These are phyloP conservation scores for Zychaea mexicana DNA, from an alignment of 371 early-diverging fungal species.

Conservation along the genomic window DNA sequence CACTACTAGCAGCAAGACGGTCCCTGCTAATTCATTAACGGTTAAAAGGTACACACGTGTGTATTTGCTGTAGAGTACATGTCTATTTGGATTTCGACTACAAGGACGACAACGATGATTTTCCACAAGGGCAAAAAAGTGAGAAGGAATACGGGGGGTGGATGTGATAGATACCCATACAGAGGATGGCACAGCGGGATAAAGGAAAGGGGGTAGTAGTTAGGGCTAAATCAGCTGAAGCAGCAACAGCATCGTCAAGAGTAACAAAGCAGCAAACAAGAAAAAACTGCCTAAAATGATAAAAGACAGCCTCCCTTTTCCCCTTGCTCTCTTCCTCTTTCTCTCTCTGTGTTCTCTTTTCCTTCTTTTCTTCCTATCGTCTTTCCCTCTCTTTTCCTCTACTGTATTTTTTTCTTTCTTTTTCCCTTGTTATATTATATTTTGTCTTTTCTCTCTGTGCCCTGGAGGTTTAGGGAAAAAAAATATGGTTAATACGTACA, in stretches of 20 bases:
- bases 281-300: neutral
- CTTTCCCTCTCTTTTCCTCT: neutral
- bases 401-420: neutral
- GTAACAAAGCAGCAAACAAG: neutral
- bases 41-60: neutral
- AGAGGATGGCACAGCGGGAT: neutral
- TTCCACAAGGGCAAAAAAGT: neutral
- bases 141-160: no score
- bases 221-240: neutral
- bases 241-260: neutral
- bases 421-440: neutral
- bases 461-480: neutral
- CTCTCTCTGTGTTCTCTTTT: neutral
- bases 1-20: no score
- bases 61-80: neutral
- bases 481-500: neutral
- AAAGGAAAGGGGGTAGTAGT: neutral
- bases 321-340: no score
- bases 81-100: constrained; percentile 1
- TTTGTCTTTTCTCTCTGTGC: neutral
- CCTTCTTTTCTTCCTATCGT: neutral
- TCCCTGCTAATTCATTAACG: no score
- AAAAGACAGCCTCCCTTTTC: no score
- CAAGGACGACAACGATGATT: neutral
- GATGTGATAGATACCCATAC: neutral